Base-by-base conservation (phyloP, 345 rosid genomes). In the Heritiera fomes region DNA sequence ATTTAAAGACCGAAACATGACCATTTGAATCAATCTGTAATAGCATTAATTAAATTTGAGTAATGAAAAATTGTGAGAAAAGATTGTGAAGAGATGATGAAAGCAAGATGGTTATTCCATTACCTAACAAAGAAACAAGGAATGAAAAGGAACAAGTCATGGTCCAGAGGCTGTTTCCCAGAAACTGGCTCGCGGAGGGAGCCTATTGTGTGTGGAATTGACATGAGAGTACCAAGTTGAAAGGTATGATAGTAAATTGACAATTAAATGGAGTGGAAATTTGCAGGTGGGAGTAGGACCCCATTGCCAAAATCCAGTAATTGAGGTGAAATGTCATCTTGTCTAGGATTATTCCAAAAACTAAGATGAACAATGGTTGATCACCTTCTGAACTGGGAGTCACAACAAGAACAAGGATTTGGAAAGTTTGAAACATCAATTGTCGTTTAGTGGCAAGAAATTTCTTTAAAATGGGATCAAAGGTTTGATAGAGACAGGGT, bases 391-490 rank as follows among this genome's bases (percentile, higher is more conserved):
- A 55, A 53, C 9, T 4, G 58, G 49, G 41, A 13, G 4, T 6
- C 28, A 32, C 18, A 28, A 55, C 17, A 55, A 38, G 59, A 53
- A 34, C 49, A 38, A n/a, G 76, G 49, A 72, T 72, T 53, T 53
- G 46, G 30, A 34, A 72, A 53, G 12, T 53, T 53, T 55, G 76
- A 53, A 55, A 55, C 17, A 34, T 34, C 2, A 9, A 17, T 6
- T 72, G 76, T 72, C 76, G 5, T 72, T n/a, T 50, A 32, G 56
- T 55, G 47, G 63, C 10, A 72, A 55, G 76, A 72, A 72, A 53
- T 72, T 72, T 72, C 75, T 72, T 53, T 72, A 53, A 53, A 72
- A 53, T 71, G 65, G 64, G 64, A 73, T 56, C 52, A 58, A 40
- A 41, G 52, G 40, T 41, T 5, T 72, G 30, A 53, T 34, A 52